Base-by-base conservation (phyloP, 2,329 filamentous ascomycete species). In the Trichoderma pleuroti region DNA sequence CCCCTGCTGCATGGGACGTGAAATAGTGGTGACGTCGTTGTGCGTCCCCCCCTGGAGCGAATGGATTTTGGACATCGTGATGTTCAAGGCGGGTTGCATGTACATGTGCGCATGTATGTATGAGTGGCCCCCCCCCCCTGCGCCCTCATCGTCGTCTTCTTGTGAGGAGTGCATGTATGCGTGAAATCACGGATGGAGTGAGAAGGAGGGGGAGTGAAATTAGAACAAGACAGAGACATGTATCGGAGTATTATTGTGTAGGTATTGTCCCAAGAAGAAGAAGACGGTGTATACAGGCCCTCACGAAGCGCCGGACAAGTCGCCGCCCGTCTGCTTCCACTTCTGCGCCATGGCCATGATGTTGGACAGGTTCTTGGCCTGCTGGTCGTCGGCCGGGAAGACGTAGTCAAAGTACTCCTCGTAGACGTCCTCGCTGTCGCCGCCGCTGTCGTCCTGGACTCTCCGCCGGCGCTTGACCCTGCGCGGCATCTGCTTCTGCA, bases 371-470 rank as follows among this genome's bases (percentile, higher is more conserved):
- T 93, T 94, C 75, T 92, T 92, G 70, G 92, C 91, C 78, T 93
- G 91, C 82, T 93, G 89, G 80, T 98, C 94, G 83, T 98, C 96
- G 5, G 93, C 94, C 1, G 96, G 96, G 88, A 99, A 99, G 39
- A 99, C 89, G 77, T 97, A 98, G 80, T 98, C 96, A 82, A 96
- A 89, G 81, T 97, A 98, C 83, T 99, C 96, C 86, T 99, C 79
- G 84, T 93, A 98, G 46, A 89, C 91, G 80, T 72, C 71, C 49
- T 62, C 71, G 52, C 32, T 21, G 18, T 30, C 49, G 52, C 42
- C 54, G 61, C 54, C 67, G 56, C 42, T 52, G 14, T 68, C 70
- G 81, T 98, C 95, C 79, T 97, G 94, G 80, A 97, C 82, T 87
- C 90, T 93, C 81, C 96, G 91, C 77, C 93, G 87, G 86, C 96